Base-by-base conservation (phyloP, 768 basidiomycete genomes). In the Trametes coccinea region DNA sequence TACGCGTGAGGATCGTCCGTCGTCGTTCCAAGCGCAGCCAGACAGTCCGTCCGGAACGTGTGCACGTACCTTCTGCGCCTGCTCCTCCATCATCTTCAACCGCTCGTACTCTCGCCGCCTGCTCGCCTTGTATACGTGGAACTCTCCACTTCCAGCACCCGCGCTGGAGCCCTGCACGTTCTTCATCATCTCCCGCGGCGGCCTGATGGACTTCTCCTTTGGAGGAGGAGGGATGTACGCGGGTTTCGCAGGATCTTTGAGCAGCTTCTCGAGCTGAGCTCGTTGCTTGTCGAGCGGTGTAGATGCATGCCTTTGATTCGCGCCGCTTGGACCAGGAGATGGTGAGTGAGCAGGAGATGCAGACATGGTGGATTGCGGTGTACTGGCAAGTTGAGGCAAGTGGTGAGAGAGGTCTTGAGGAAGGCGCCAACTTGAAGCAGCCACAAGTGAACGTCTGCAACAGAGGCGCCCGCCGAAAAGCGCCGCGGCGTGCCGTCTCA, bases 81-180 rank as follows among this genome's bases (percentile, higher is more conserved):
- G 78, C 61, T 98, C 95, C 63, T 95, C 93, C 79, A 99, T 84
- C 13, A 96, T 68, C 77, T 92, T 95, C 59, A 98, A 72, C 59
- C 97, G 79, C 75, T 99, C 97, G 69, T 98, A 98, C 77, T 99
- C 97, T 69, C 96, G 82, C 71, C 96, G 82, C 63, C 97, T 79
- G 65, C 89, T 87, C 16, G 96, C 95, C 72, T 98, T 98, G 79
- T 98, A 99, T 0, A 99, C 97, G 72, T 99, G 97, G 71, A 98
- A 98, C 75, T 96, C 95, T 45, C 96, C 96, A 59, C 92, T 93
- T 53, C 97, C 97, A 16, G 97, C 97, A 47, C 96, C 97, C 6
- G 97, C 95, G 74, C 92, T 93, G 14, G 93, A 95, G 0, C 97
- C 97, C 74, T 98, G 95, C 6, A 99, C 96, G 68, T 98, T 98